Percentiles rank a stretch among this genome's conserved stretches.
These are phyloP conservation scores for Pichia ethanolica DNA, from an alignment of 805 yeast genomes.

Conservation along the genomic window DNA sequence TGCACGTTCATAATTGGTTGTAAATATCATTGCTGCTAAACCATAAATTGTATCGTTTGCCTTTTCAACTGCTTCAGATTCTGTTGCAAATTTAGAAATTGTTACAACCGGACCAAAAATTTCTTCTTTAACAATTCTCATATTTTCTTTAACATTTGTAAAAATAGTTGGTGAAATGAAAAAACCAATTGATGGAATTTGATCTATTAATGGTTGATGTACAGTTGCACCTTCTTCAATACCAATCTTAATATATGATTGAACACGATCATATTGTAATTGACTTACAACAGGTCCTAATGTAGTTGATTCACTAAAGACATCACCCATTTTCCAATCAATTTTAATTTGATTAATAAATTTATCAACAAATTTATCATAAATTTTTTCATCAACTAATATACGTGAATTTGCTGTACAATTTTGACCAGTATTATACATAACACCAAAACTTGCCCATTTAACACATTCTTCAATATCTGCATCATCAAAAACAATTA, in stretches of 20 bases:
- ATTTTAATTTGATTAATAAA: slow-evolving; percentile 39
- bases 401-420: slow-evolving; percentile 63
- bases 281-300: slow-evolving; percentile 60
- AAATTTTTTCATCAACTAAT: slow-evolving; percentile 47
- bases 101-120: slow-evolving; percentile 85
- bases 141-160: slow-evolving; percentile 56
- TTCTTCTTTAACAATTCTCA: slow-evolving; percentile 69
- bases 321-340: slow-evolving; percentile 49
- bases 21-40: slow-evolving; percentile 75
- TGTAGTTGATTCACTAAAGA: slow-evolving; percentile 39
- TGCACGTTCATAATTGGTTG: slow-evolving; percentile 58
- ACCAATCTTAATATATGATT: slow-evolving; percentile 37
- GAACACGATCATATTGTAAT: slow-evolving; percentile 47
- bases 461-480: slow-evolving; percentile 57
- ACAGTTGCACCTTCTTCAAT: slow-evolving; percentile 42
- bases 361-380: slow-evolving; percentile 43
- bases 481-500: slow-evolving; percentile 56
- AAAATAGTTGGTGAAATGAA: slow-evolving; percentile 73
- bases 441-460: slow-evolving; percentile 61
- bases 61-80: slow-evolving; percentile 57
- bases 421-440: slow-evolving; percentile 60
- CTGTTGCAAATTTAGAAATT: slow-evolving; percentile 55
- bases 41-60: slow-evolving; percentile 77
- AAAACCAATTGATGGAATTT: slow-evolving; percentile 45
- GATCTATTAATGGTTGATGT: slow-evolving; percentile 34